Evolutionary conservation across 352 stramenopile genomes (phyloP), one percentile per base, ranked within the genome.

Genomic region (Phytopythium vexans): DNA sequence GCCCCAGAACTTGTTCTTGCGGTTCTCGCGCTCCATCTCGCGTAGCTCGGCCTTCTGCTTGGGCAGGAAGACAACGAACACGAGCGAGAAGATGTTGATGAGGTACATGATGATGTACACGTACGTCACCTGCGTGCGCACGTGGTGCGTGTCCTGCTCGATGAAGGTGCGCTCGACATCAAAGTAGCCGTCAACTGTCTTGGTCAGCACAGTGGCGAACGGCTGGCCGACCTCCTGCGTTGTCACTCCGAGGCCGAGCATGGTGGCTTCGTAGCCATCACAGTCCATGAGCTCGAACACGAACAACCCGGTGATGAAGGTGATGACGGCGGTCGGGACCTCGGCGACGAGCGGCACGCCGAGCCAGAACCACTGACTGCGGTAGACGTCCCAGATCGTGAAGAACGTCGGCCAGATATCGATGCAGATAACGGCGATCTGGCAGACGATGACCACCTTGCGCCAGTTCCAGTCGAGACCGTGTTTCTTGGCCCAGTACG

Each of bases 341-440:
- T 70, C 54, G 6, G 72, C 67, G 34, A 80, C 54, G 12, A 86
- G 52, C 10, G 74, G 68, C 31, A 81, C 62, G 21, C 74, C 74
- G 9, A 82, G 55, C 68, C 67, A 86, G 54, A 86, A 80, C 70
- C 75, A 86, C 39, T 83, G 75, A 41, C 62, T 77, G 21, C 74
- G 70, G 12, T 74, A 62, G 4, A 86, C 72, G 47, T 83, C 54
- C 75, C 75, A 86, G 52, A 82, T 76, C 21, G 72, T 86, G 40
- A 82, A 41, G 32, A 83, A 60, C 15, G 64, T 81, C n/a, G 71
- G 64, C 7, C 71, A 47, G 5, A 52, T 43, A 37, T 86, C 75
- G 46, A 77, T 62, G 12, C 57, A 36, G n/a, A 68, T 12, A n/a
- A 58, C 42, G 21, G 21, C 21, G 21, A 27, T 27, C 44, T 79